phyloP scores from a whole-genome alignment of 2,329 filamentous ascomycete genomes.

The Fusarium penzigii region DNA sequence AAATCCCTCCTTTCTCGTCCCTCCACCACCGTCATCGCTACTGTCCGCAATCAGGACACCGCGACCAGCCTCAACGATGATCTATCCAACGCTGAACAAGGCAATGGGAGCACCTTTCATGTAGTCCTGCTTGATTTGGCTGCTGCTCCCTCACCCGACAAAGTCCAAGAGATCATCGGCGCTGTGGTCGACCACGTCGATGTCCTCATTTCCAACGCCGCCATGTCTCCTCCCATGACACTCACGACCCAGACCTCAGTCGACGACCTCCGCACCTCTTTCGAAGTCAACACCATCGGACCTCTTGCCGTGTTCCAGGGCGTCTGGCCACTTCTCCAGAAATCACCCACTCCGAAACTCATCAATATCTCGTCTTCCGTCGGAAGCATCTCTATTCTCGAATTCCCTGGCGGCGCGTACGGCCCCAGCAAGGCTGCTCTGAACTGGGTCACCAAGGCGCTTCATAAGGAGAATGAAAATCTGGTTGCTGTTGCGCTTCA shows the following conservation, averaged over 20 bases:
- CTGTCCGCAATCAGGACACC: constrained; percentile 33
- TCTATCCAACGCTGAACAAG: constrained; percentile 22
- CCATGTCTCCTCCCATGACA: constrained; percentile 35
- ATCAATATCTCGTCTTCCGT: constrained; percentile 39
- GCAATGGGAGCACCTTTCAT: constrained; percentile 31
- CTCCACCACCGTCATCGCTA: constrained; percentile 50
- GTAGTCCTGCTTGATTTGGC: constrained; percentile 41
- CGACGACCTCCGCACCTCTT: constrained; percentile 38
- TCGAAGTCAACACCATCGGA: constrained; percentile 47
- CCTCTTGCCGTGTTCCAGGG: constrained; percentile 35
- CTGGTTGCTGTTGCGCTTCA: constrained; percentile 36
- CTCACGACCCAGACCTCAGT: constrained; percentile 31
- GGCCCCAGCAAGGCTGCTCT: constrained; percentile 37
- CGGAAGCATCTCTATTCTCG: constrained; percentile 37
- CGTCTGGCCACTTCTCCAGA: constrained; percentile 38
- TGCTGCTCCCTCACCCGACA: constrained; percentile 22
- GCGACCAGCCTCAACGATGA: constrained; percentile 18
- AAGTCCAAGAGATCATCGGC: constrained; percentile 27
- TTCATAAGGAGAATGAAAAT: constrained; percentile 29
- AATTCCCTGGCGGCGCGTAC: constrained; percentile 36
- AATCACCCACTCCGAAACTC: constrained; percentile 31
- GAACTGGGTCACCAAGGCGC: constrained; percentile 35
- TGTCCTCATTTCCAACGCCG: constrained; percentile 54
- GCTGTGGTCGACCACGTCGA: constrained; percentile 43
- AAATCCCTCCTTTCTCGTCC: constrained; percentile 46